Conservation (phyloP, 257 asterid genomes). For the Fraxinus cuspidata region DNA sequence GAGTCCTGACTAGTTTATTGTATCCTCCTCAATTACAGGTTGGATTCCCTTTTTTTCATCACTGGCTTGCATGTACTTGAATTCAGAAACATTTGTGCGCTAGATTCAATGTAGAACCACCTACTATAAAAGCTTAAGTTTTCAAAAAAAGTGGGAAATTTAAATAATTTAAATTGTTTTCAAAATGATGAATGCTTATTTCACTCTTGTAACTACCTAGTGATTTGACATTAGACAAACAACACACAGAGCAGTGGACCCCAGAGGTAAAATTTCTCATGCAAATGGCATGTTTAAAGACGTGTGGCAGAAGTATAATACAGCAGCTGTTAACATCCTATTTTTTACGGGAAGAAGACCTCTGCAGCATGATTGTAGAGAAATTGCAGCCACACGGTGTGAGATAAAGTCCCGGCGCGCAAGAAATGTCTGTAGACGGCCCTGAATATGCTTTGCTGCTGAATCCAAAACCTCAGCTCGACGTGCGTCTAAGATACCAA, state of each 20-base stretch:
- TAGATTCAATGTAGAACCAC: neutral
- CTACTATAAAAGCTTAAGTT: neutral
- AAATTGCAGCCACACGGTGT: slow-evolving; percentile 61
- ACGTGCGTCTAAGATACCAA: slow-evolving; percentile 79
- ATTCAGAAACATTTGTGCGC: neutral
- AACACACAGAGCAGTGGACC: neutral
- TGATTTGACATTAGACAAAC: neutral
- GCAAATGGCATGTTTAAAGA: slow-evolving; percentile 13
- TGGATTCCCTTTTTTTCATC: neutral
- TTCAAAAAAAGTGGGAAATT: neutral
- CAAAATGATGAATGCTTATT: neutral
- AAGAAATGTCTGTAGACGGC: slow-evolving; percentile 64
- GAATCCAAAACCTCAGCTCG: slow-evolving; percentile 89
- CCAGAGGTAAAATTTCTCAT: neutral
- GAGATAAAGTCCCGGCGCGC: slow-evolving; percentile 65
- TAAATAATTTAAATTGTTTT: neutral
- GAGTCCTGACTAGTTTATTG: neutral
- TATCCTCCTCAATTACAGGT: neutral
- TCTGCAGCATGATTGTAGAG: slow-evolving; percentile 87
- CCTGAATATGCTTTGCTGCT: slow-evolving; percentile 85
- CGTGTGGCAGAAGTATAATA: neutral
- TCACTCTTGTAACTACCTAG: neutral
- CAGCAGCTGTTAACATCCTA: slow-evolving; percentile 14
- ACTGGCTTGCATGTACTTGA: neutral
- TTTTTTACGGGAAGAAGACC: slow-evolving; percentile 46